These are phyloP conservation scores for Elsinoe necatrix DNA, from an alignment of 2,329 filamentous ascomycete genomes.

Conservation along the genomic window DNA sequence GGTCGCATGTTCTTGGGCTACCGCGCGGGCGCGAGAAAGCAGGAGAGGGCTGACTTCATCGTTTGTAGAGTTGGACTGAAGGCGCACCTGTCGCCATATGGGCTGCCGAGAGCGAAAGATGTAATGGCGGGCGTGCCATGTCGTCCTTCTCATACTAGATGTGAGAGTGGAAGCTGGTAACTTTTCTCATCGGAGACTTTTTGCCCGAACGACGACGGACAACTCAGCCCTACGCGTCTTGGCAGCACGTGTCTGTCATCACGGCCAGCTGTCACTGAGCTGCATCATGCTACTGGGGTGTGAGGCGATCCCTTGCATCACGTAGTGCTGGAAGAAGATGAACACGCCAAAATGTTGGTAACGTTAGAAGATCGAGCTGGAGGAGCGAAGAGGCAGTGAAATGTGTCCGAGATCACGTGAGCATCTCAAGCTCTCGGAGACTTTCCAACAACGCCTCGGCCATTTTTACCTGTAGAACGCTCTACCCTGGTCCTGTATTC, in stretches of 20 bases:
- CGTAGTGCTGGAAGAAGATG: too few species aligned
- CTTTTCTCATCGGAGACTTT: neutral
- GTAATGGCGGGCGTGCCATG: slow-evolving; percentile 8
- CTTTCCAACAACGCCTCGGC: neutral
- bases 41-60: slow-evolving; percentile 45
- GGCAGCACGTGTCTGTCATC: neutral
- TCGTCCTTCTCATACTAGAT: slow-evolving; percentile 10
- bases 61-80: slow-evolving; percentile 10
- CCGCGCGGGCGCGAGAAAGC: slow-evolving; percentile 46
- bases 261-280: too few species aligned
- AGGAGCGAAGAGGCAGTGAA: neutral
- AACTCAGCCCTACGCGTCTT: neutral
- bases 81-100: neutral
- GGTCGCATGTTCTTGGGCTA: slow-evolving; percentile 48
- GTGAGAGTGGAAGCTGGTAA: neutral
- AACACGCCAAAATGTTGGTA: too few species aligned
- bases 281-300: too few species aligned
- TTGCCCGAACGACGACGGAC: neutral
- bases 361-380: too few species aligned
- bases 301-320: too few species aligned
- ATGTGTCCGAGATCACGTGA: neutral
- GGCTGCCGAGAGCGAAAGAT: neutral
- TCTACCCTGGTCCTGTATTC: neutral
- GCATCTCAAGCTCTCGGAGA: neutral
- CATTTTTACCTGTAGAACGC: neutral